A percentile compares a stretch with the other conserved stretches of the same genome.
These are phyloP conservation scores for Ettlia oleoabundans DNA, from an alignment of 139 green algal genomes.

Conservation along the genomic window DNA sequence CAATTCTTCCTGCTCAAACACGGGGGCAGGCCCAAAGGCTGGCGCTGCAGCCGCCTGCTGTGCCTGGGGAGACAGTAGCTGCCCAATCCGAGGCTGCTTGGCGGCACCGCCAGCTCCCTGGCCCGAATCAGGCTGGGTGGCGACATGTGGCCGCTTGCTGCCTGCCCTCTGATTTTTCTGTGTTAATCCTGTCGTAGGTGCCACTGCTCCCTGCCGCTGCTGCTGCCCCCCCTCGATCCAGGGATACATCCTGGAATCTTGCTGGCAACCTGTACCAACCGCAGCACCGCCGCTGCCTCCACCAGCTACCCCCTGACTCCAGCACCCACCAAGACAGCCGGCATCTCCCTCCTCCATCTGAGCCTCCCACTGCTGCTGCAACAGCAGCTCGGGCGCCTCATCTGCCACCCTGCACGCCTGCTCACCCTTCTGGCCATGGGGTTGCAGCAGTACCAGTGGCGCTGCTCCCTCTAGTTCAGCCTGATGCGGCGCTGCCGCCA, in stretches of 20 bases:
- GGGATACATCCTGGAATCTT: too few species aligned
- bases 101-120: neutral
- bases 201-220: too few species aligned
- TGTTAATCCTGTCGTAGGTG: too few species aligned
- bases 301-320: neutral
- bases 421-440: neutral
- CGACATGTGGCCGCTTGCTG: too few species aligned
- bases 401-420: neutral
- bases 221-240: too few species aligned
- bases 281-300: neutral
- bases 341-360: neutral
- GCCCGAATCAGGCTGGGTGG: neutral
- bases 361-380: neutral
- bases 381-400: neutral
- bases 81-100: too few species aligned
- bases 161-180: too few species aligned
- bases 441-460: neutral
- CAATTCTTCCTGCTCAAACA: constrained; percentile 32
- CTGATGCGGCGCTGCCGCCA: too few species aligned
- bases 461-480: neutral
- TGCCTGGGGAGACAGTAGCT: neutral
- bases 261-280: too few species aligned
- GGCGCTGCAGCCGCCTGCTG: neutral
- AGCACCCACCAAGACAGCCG: neutral
- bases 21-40: neutral